Base-by-base conservation (phyloP, 805 yeast species). In the Ogataea ramenticola region DNA sequence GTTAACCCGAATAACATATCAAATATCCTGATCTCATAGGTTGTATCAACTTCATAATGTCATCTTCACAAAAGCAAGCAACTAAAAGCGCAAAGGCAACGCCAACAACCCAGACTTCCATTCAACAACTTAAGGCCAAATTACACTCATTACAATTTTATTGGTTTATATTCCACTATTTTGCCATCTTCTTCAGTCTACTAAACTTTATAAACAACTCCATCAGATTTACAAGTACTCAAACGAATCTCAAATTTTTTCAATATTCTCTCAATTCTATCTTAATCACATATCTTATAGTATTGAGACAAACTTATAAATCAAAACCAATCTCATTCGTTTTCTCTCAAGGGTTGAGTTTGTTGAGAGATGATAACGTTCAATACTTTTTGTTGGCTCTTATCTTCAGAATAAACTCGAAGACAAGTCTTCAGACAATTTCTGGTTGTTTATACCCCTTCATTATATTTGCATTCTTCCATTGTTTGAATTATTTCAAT, bases 161-260 rank as follows among this genome's bases (percentile, higher is more conserved):
- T 52, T 82, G 90, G 90, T 82, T 74, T 50, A 43, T 79, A 24
- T 82, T 85, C 16, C 86, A 82, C 60, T 67, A 75, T 14, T 56
- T 69, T 29, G 75, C 80, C 2, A 49, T 77, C 2, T 50, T 60
- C 43, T 74, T 64, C 58, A 72, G 73, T 53, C 45, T 62, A 3
- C 49, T 62, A 17, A 68, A 66, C 53, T 59, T 66, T 37, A 42
- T 73, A 32, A 65, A 56, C 31, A 70, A 80, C 8, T 66, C 77
- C 43, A 67, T 75, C 52, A 52, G 60, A 21, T 56, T 62, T 16
- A 58, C 50, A 1, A 30, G 64, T 9, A 52, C 58, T 49, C 48
- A 55, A 1, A 42, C 55, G 2, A 64, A 71, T 11, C 46, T 56
- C 27, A 59, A 54, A 30, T 70, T 66, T 48, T 75, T 72, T 49